Percentiles rank a stretch among this genome's conserved stretches.
phyloP scores from a whole-genome alignment of 805 yeast genomes.

The Myxozyma melibiosi region DNA sequence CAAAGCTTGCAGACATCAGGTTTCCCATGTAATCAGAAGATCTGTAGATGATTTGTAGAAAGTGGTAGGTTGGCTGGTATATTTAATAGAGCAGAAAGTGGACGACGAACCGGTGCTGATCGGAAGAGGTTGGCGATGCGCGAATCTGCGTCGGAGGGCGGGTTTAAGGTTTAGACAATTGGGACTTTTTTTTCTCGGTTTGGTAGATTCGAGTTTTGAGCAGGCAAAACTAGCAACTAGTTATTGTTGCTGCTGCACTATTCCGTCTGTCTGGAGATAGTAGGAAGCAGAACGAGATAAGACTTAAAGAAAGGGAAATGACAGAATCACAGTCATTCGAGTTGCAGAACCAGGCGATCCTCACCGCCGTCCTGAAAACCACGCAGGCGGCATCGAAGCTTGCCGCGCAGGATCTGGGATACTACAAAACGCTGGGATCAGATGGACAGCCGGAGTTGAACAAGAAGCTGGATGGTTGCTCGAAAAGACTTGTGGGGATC shows the following conservation, averaged over 20 bases:
- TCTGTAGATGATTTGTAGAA: no score
- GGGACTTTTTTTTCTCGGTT: conserved; percentile 1
- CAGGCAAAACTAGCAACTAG: no score
- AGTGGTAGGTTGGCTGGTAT: no score
- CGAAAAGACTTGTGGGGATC: conserved; percentile 35
- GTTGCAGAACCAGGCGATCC: neutral
- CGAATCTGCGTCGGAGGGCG: no score
- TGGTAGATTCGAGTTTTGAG: neutral
- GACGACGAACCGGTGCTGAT: no score
- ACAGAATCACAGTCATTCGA: neutral
- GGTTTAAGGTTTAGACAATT: neutral
- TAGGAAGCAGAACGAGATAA: no score
- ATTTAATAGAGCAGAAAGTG: no score
- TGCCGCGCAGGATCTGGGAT: conserved; percentile 72
- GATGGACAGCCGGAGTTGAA: conserved; percentile 48
- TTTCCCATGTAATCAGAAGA: conserved; percentile 19
- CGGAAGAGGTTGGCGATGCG: neutral
- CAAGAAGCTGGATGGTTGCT: conserved; percentile 22
- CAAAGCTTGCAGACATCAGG: conserved; percentile 80
- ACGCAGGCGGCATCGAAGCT: conserved; percentile 27
- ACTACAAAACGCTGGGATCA: conserved; percentile 64
- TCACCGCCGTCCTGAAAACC: conserved; percentile 17
- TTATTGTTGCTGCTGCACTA: no score
- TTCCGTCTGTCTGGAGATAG: no score
- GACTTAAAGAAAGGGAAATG: no score